Conservation (phyloP, 495 filamentous ascomycete species). For the Tetracladium marchalianum region DNA sequence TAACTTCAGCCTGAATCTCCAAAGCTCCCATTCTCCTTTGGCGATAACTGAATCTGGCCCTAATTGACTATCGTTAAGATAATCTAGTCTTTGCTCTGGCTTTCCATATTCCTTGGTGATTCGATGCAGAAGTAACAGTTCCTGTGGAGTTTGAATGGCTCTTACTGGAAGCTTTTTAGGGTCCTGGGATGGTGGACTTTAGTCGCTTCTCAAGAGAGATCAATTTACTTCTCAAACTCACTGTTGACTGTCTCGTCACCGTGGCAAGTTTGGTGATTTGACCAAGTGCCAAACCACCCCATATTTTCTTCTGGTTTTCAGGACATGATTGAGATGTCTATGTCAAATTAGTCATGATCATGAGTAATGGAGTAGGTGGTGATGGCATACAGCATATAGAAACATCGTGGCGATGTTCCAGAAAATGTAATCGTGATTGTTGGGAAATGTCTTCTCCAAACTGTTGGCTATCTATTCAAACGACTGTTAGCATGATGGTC, state of each 20-base stretch:
- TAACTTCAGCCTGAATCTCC: constrained; percentile 10
- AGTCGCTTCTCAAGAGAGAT: neutral
- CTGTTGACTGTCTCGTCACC: constrained; percentile 7
- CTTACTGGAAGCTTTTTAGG: constrained; percentile 9
- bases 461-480: constrained; percentile 17
- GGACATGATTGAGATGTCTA: constrained; percentile 12
- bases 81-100: constrained; percentile 9
- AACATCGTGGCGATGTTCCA: constrained; percentile 20
- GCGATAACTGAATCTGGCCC: constrained; percentile 17
- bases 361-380: neutral
- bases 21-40: constrained; percentile 21
- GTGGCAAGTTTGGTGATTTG: constrained; percentile 16
- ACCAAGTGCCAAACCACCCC: constrained; percentile 11
- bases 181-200: constrained; percentile 3
- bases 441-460: constrained; percentile 18
- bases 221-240: neutral
- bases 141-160: constrained; percentile 20
- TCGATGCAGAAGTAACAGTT: constrained; percentile 16
- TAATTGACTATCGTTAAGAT: constrained; percentile 15
- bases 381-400: constrained; percentile 12
- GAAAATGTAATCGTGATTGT: constrained; percentile 18
- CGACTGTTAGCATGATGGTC: neutral
- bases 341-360: neutral
- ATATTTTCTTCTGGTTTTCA: constrained; percentile 13
- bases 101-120: constrained; percentile 9